A percentile compares a stretch with the other conserved stretches of the same genome.
Evolutionary conservation across 2,329 filamentous ascomycete species (phyloP).

Genomic region (Botrytis cinerea): DNA sequence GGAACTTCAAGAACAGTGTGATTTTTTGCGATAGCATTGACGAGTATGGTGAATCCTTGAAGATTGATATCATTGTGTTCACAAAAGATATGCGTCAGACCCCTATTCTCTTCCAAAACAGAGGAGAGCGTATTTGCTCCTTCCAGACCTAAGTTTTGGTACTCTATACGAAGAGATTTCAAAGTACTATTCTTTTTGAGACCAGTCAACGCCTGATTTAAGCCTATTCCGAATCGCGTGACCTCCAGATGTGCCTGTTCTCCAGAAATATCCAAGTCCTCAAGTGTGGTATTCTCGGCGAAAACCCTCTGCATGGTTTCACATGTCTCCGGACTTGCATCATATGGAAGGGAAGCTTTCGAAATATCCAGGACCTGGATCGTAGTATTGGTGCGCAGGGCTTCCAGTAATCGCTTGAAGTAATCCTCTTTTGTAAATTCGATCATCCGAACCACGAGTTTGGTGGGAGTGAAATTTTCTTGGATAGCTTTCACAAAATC

Average conservation of each 20-base stretch:
- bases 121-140: constrained; percentile 70
- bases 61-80: constrained; percentile 72
- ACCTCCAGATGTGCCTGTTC: constrained; percentile 72
- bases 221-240: constrained; percentile 66
- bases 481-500: constrained; percentile 55
- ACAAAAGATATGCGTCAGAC: constrained; percentile 66
- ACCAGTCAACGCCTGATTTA: constrained; percentile 66
- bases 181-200: constrained; percentile 64
- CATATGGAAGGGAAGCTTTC: constrained; percentile 67
- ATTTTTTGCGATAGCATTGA: constrained; percentile 69
- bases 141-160: constrained; percentile 68
- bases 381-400: constrained; percentile 62
- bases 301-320: constrained; percentile 64
- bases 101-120: constrained; percentile 64
- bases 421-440: constrained; percentile 52
- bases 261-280: constrained; percentile 69
- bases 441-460: constrained; percentile 66
- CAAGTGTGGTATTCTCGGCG: constrained; percentile 64
- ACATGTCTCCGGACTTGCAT: constrained; percentile 68
- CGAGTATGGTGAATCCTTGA: constrained; percentile 68
- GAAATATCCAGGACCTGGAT: constrained; percentile 68
- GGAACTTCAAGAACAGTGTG: constrained; percentile 63
- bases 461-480: constrained; percentile 57
- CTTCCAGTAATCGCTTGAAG: constrained; percentile 63
- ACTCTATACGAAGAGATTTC: constrained; percentile 63